These are phyloP conservation scores for Furcasterigmium sp. DNA, from an alignment of 2,329 filamentous ascomycete genomes.

Conservation along the genomic window DNA sequence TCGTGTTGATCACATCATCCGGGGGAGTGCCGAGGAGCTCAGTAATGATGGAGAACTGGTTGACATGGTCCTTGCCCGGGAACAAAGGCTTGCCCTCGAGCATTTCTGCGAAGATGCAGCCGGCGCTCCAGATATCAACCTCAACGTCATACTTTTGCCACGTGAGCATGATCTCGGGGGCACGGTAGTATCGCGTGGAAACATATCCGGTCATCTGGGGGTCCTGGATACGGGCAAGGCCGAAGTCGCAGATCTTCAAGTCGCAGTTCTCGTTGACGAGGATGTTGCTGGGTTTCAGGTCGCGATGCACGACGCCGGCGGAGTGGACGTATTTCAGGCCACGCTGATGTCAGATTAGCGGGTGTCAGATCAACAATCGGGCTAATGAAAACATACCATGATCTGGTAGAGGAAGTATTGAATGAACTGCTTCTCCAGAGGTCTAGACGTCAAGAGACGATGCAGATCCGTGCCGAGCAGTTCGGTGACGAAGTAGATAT, in stretches of 20 bases:
- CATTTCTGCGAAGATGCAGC: constrained; percentile 99
- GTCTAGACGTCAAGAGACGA: constrained; percentile 87
- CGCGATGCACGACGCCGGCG: constrained; percentile 93
- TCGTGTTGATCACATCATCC: constrained; percentile 97
- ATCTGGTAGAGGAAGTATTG: constrained; percentile 99
- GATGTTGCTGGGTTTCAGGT: constrained; percentile 98
- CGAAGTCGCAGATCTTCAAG: constrained; percentile 98
- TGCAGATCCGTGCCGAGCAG: constrained; percentile 95
- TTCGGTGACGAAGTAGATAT: constrained; percentile 99
- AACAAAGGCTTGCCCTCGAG: constrained; percentile 96
- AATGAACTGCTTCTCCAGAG: constrained; percentile 98
- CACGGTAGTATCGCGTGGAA: constrained; percentile 96
- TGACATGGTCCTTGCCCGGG: constrained; percentile 98
- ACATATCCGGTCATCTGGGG: constrained; percentile 99
- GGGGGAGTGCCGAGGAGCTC: constrained; percentile 94
- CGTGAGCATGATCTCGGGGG: constrained; percentile 98
- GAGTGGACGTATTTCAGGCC: constrained; percentile 99
- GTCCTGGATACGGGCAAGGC: constrained; percentile 93
- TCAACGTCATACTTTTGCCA: constrained; percentile 99
- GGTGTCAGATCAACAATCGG: neutral
- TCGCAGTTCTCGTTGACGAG: constrained; percentile 99
- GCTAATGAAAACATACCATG: constrained; percentile 59
- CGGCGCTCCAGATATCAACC: constrained; percentile 98
- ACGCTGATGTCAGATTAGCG: constrained; percentile 50
- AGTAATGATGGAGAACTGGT: constrained; percentile 99